A percentile compares a stretch with the other conserved stretches of the same genome.
Evolutionary conservation across 169 alveolate species (phyloP).

Genomic region (Cryptosporidium andersoni): DNA sequence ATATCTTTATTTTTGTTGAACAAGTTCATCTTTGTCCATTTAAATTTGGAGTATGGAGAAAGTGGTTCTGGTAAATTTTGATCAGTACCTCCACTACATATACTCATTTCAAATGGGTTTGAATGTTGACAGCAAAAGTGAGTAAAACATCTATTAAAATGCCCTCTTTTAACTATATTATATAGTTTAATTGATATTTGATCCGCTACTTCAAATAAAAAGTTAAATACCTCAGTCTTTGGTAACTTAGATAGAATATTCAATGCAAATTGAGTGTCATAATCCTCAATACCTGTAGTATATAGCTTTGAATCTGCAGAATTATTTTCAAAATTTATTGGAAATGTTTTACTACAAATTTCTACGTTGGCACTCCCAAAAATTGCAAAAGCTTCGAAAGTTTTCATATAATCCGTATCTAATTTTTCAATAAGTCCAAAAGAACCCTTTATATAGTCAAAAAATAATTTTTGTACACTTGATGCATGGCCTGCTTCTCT

Average conservation of each 20-base stretch:
- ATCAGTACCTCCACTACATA: constrained; percentile 21
- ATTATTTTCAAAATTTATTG: background rate
- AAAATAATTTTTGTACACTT: constrained; percentile 8
- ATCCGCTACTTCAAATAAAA: constrained; percentile 17
- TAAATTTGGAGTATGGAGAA: constrained; percentile 57
- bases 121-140: constrained; percentile 1
- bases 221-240: constrained; percentile 5
- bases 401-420: background rate
- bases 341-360: constrained; percentile 28
- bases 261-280: constrained; percentile 9
- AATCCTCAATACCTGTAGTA: background rate
- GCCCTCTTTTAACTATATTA: background rate
- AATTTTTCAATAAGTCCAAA: constrained; percentile 19
- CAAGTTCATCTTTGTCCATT: background rate
- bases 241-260: constrained; percentile 28
- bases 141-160: background rate
- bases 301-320: no score
- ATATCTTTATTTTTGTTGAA: background rate
- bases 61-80: background rate
- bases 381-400: constrained; percentile 11
- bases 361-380: constrained; percentile 61
- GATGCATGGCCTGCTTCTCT: constrained; percentile 26
- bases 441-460: constrained; percentile 25
- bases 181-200: constrained; percentile 20
- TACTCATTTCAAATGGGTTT: background rate